Conservation (phyloP, 352 stramenopile species). For the Phytophthora colocasiae region DNA sequence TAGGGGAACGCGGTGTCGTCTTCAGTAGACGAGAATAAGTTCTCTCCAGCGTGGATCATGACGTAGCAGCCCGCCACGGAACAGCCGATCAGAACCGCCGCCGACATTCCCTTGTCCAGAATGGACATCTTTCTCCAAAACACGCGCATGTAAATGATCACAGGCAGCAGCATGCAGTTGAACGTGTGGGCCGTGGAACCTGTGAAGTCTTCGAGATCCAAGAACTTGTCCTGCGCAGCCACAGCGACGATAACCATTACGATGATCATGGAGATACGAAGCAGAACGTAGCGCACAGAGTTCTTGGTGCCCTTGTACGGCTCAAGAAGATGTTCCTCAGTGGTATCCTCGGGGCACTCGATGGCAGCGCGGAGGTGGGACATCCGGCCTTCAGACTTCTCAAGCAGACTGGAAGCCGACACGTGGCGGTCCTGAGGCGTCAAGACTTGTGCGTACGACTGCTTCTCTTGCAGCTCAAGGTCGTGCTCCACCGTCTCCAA, state of each 20-base stretch:
- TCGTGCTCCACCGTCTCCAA: not conserved
- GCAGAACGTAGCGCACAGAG: constrained; percentile 42
- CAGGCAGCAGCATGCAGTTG: constrained; percentile 59
- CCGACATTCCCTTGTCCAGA: constrained; percentile 45
- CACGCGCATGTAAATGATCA: constrained; percentile 56
- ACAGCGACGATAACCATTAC: constrained; percentile 24
- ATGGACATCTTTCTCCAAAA: constrained; percentile 48
- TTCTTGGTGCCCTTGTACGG: constrained; percentile 48
- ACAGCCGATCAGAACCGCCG: constrained; percentile 48
- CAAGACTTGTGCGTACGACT: constrained; percentile 9
- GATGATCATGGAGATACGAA: constrained; percentile 22
- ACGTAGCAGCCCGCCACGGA: constrained; percentile 54
- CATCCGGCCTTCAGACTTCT: constrained; percentile 23
- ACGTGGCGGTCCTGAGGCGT: constrained; percentile 10
- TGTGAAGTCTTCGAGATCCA: constrained; percentile 45
- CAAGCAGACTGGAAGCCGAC: constrained; percentile 16
- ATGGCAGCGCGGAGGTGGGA: constrained; percentile 25
- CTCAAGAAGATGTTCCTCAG: constrained; percentile 21
- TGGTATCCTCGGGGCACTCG: constrained; percentile 23
- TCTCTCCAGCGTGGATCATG: constrained; percentile 49
- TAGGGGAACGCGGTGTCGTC: constrained; percentile 22
- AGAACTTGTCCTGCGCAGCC: constrained; percentile 8
- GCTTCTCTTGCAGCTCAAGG: constrained; percentile 26
- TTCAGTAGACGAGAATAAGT: constrained; percentile 32
- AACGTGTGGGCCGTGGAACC: constrained; percentile 51